Conservation (phyloP, 306 rosid species). For the Datisca glomerata region DNA sequence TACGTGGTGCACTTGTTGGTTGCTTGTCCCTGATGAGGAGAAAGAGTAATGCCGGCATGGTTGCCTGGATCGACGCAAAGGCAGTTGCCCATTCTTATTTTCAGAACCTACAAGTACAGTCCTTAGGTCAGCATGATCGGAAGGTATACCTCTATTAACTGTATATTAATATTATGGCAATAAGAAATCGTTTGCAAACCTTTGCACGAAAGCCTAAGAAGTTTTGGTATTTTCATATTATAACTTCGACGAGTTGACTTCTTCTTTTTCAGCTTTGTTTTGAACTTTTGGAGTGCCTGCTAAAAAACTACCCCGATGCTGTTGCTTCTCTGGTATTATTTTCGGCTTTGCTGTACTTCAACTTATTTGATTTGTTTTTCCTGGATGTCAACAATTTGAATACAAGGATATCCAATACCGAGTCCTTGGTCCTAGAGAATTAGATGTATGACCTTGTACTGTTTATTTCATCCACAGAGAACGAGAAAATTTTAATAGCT, state of each 20-base stretch:
- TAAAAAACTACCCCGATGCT: slow-evolving; percentile 39
- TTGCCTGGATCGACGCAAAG: slow-evolving; percentile 57
- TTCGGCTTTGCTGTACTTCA: slow-evolving; percentile 14
- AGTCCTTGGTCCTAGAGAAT: slow-evolving; percentile 6
- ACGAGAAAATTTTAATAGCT: no score
- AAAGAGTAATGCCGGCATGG: slow-evolving; percentile 42
- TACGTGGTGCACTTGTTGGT: slow-evolving; percentile 91
- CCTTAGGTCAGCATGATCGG: slow-evolving; percentile 81
- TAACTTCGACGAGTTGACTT: slow-evolving; percentile 11
- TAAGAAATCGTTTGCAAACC: no score
- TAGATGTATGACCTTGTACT: no score
- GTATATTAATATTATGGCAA: no score
- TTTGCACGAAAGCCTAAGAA: no score
- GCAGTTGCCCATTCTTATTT: slow-evolving; percentile 51
- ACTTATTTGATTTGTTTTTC: slow-evolving; percentile 14
- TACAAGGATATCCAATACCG: neutral
- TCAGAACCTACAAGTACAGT: slow-evolving; percentile 62
- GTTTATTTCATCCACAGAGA: no score
- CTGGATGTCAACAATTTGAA: no score
- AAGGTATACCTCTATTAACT: slow-evolving; percentile 64
- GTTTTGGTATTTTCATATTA: slow-evolving; percentile 2
- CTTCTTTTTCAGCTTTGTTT: slow-evolving; percentile 70
- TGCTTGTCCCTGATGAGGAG: slow-evolving; percentile 79
- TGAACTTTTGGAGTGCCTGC: slow-evolving; percentile 68
- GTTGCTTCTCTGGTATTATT: slow-evolving; percentile 59